phyloP scores from a whole-genome alignment of 73 alveolate genomes.

The Paramecium sexaurelia region DNA sequence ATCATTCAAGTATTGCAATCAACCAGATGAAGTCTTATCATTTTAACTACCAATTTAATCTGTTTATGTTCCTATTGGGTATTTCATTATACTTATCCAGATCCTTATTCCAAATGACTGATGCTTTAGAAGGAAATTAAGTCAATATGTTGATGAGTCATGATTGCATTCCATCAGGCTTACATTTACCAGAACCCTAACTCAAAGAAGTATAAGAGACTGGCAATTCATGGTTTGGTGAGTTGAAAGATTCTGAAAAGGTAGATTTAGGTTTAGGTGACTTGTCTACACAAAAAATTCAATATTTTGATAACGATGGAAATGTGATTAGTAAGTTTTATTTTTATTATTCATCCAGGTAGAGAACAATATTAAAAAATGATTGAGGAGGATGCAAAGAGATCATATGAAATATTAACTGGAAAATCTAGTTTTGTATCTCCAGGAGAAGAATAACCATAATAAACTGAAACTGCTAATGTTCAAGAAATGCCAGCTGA shows the following conservation, averaged over 20 bases:
- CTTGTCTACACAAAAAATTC: background rate
- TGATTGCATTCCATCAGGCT: background rate
- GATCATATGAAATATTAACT: background rate
- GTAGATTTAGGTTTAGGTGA: background rate
- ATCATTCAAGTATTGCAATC: slow-evolving; percentile 15
- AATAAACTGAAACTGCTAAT: background rate
- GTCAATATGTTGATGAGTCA: background rate
- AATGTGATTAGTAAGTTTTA: background rate
- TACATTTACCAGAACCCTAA: slow-evolving; percentile 24
- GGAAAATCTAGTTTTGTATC: background rate
- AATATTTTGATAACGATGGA: slow-evolving; percentile 11
- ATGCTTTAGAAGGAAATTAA: background rate
- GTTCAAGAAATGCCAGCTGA: background rate
- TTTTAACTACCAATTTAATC: slow-evolving; percentile 12
- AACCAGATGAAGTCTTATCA: background rate
- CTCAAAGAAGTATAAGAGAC: background rate
- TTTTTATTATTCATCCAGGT: background rate
- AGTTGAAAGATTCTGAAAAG: background rate
- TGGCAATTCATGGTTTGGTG: background rate
- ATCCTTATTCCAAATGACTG: background rate
- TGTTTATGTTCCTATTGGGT: slow-evolving; percentile 26
- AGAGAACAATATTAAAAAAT: slow-evolving; percentile 24
- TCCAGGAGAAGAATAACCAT: background rate
- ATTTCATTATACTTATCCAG: background rate
- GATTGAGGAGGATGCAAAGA: slow-evolving; percentile 18